phyloP scores from a whole-genome alignment of 345 rosid genomes.

The Raphanus sativus region DNA sequence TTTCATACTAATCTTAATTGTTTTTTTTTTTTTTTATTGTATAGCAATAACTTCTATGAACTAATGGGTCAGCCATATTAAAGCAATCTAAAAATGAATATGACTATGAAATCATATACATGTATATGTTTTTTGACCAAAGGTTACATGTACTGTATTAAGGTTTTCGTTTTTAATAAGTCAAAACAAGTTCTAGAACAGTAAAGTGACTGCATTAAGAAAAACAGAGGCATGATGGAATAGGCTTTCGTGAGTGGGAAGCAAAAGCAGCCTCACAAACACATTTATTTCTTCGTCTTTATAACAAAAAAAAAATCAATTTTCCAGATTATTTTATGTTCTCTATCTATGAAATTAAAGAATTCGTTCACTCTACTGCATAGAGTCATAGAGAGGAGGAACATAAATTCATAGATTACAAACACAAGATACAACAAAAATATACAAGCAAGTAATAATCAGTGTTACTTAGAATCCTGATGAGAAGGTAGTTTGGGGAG shows the following conservation, averaged over 20 bases:
- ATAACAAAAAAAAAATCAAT: conserved; percentile 3
- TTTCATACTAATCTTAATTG: background rate
- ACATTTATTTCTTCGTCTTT: conserved; percentile 2
- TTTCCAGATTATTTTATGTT: background rate
- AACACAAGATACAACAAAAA: background rate
- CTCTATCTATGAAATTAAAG: background rate
- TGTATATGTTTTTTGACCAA: background rate
- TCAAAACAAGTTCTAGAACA: background rate
- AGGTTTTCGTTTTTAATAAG: background rate
- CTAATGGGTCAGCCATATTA: background rate
- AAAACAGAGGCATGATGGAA: background rate
- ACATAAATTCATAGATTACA: background rate
- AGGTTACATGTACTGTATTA: background rate
- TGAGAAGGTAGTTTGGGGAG: background rate
- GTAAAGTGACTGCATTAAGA: conserved; percentile 9
- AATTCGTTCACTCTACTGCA: background rate
- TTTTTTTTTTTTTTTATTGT: background rate
- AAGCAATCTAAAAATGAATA: background rate
- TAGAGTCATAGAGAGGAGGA: background rate
- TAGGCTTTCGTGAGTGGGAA: conserved; percentile 27
- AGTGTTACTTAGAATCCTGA: background rate
- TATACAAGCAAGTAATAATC: background rate
- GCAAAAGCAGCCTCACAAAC: conserved; percentile 16
- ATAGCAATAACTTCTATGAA: background rate
- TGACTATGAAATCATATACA: background rate